Evolutionary conservation across 2,329 filamentous ascomycete genomes (phyloP).

Genomic region (Colletotrichum navitas): DNA sequence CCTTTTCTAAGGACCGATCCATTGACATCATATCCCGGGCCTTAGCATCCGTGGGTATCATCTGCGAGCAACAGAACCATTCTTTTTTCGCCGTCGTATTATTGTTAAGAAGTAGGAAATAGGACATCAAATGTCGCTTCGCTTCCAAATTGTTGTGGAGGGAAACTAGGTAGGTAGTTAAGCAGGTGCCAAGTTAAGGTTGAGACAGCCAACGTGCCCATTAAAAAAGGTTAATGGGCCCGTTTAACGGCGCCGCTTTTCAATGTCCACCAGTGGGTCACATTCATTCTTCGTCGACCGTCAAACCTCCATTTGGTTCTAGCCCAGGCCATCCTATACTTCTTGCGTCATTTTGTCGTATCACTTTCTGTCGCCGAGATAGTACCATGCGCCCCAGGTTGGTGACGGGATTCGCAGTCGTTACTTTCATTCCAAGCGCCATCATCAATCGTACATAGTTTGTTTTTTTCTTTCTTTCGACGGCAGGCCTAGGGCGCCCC

Average conservation of each 20-base stretch:
- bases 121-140: not conserved
- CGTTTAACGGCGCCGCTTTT: constrained; percentile 6
- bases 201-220: not conserved
- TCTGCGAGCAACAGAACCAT: not conserved
- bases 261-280: not conserved
- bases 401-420: not conserved
- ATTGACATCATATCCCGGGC: constrained; percentile 21
- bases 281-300: not conserved
- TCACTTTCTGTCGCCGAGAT: not conserved
- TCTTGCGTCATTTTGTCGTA: not conserved
- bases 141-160: too few relatives aligned
- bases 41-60: not conserved
- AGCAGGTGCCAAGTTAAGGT: not conserved
- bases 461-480: not conserved
- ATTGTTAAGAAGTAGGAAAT: not conserved
- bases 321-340: not conserved
- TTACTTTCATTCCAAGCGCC: not conserved
- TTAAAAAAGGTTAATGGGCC: constrained; percentile 24
- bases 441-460: not conserved
- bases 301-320: not conserved
- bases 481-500: not conserved
- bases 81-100: not conserved
- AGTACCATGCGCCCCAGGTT: not conserved
- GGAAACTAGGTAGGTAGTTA: not conserved
- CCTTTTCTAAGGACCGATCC: not conserved